Conservation (phyloP, 208 protist genomes). For the Trypanosoma theileri region DNA sequence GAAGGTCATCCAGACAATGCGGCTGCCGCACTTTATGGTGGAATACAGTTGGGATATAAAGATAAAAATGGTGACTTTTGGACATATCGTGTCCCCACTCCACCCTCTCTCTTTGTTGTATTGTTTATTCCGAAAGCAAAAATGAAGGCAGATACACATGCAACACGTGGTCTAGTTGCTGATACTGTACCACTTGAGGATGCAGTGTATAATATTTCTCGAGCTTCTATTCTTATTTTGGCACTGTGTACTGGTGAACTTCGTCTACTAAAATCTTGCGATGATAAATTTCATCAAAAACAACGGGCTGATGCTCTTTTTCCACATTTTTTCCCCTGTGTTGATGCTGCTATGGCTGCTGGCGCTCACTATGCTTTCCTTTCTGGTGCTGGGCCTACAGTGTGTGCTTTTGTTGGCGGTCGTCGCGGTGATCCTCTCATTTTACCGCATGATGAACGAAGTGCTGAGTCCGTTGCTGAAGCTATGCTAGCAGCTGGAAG, state of each 20-base stretch:
- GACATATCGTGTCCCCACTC: constrained; percentile 83
- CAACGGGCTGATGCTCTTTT: constrained; percentile 72
- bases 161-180: constrained; percentile 80
- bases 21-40: constrained; percentile 92
- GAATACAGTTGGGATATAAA: constrained; percentile 87
- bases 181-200: constrained; percentile 60
- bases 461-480: constrained; percentile 62
- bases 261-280: constrained; percentile 58
- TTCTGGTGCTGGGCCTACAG: constrained; percentile 74
- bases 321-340: constrained; percentile 75
- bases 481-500: constrained; percentile 75
- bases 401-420: constrained; percentile 73
- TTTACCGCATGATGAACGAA: constrained; percentile 50
- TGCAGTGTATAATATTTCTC: constrained; percentile 92
- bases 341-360: constrained; percentile 51
- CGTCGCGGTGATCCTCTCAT: constrained; percentile 59
- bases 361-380: constrained; percentile 82
- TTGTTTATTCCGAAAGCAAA: constrained; percentile 88
- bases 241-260: constrained; percentile 74
- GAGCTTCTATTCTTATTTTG: constrained; percentile 85
- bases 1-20: constrained; percentile 95
- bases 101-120: constrained; percentile 72
- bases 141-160: constrained; percentile 88
- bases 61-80: constrained; percentile 29
- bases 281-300: constrained; percentile 85